A percentile compares a stretch with the other conserved stretches of the same genome.
These are phyloP conservation scores for Borealophlyctis nickersoniae DNA, from an alignment of 192 early-diverging fungal genomes.

Conservation along the genomic window DNA sequence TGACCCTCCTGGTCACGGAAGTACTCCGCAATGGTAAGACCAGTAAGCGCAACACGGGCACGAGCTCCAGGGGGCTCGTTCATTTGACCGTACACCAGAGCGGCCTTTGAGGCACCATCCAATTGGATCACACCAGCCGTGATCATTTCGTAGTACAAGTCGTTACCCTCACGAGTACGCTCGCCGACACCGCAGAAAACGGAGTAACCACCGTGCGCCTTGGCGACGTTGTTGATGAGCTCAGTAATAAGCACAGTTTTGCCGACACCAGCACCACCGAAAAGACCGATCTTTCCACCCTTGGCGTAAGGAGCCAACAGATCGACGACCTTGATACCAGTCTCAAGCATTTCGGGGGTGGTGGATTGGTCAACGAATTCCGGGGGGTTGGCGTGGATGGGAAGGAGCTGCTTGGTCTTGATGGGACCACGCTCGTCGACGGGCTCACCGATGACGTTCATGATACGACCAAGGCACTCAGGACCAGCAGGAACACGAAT, in stretches of 20 bases:
- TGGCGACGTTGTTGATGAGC: conserved; percentile 99
- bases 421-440: conserved; percentile 97
- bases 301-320: conserved; percentile 92
- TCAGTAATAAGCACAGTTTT: conserved; percentile 99
- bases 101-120: conserved; percentile 90
- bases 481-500: conserved; percentile 90
- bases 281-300: conserved; percentile 98
- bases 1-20: conserved; percentile 99
- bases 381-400: conserved; percentile 91
- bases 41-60: conserved; percentile 97
- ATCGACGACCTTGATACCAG: conserved; percentile 99
- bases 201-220: conserved; percentile 98
- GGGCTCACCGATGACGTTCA: conserved; percentile 99
- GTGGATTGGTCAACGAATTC: conserved; percentile 95
- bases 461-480: conserved; percentile 95
- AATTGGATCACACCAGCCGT: conserved; percentile 94
- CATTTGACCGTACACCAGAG: conserved; percentile 98
- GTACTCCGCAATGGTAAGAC: conserved; percentile 98
- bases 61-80: conserved; percentile 99
- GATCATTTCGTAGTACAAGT: conserved; percentile 99
- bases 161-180: conserved; percentile 99
- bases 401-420: conserved; percentile 77
- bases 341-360: conserved; percentile 90
- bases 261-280: conserved; percentile 99
- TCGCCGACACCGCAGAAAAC: conserved; percentile 98